Percentiles rank a stretch among this genome's conserved stretches.
Evolutionary conservation across 192 early-diverging fungal genomes (phyloP).

Genomic region (Neocallimastix lanati): DNA sequence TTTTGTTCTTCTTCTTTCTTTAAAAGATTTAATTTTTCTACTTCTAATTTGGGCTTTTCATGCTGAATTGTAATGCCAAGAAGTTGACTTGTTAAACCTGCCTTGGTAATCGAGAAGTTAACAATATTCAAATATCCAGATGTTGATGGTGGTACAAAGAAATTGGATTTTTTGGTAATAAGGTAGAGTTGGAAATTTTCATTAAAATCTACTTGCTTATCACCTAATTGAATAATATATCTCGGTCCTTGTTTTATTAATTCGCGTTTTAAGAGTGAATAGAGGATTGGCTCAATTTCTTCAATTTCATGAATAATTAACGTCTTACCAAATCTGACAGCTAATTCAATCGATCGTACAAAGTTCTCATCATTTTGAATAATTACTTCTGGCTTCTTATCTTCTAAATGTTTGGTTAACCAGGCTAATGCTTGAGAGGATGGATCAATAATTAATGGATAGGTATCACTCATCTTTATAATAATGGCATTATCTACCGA

Average conservation of each 20-base stretch:
- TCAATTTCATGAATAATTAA: constrained; percentile 30
- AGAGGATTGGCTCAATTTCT: constrained; percentile 24
- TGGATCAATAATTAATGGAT: constrained; percentile 30
- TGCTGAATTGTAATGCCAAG: constrained; percentile 31
- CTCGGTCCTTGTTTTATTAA: constrained; percentile 27
- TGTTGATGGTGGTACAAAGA: constrained; percentile 17
- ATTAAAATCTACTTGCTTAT: constrained; percentile 35
- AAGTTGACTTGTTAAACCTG: constrained; percentile 28
- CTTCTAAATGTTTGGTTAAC: constrained; percentile 23
- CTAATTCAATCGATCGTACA: constrained; percentile 25
- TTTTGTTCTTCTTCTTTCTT: constrained; percentile 33
- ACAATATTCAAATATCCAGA: constrained; percentile 17
- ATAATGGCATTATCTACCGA: constrained; percentile 36
- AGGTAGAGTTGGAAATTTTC: constrained; percentile 30
- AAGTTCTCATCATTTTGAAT: constrained; percentile 35
- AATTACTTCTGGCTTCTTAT: constrained; percentile 29
- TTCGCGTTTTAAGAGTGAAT: constrained; percentile 24
- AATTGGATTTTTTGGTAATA: constrained; percentile 14
- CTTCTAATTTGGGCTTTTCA: constrained; percentile 31
- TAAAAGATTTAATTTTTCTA: constrained; percentile 24
- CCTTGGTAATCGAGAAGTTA: constrained; percentile 36
- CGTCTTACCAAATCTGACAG: constrained; percentile 38
- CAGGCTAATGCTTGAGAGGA: constrained; percentile 23
- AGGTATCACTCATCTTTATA: constrained; percentile 9
- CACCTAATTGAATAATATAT: constrained; percentile 27